A percentile compares a stretch with the other conserved stretches of the same genome.
These are phyloP conservation scores for Lodderomyces parapsilosis DNA, from an alignment of 1,139 yeast genomes.

Conservation along the genomic window DNA sequence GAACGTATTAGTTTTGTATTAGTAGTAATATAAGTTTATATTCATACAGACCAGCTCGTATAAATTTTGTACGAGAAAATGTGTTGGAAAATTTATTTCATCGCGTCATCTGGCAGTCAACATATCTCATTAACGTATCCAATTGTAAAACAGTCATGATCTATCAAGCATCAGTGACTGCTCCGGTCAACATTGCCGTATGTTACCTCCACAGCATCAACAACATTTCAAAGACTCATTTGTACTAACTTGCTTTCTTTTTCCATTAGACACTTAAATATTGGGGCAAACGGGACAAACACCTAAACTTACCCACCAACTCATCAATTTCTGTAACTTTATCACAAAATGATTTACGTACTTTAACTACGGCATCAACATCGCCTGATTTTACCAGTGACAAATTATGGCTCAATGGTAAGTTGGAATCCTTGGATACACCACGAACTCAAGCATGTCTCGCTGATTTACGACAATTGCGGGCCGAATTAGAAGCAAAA, in stretches of 20 bases:
- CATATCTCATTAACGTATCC: not conserved
- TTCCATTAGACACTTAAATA: constrained; percentile 72
- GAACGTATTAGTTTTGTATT: constrained; percentile 5
- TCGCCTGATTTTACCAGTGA: constrained; percentile 58
- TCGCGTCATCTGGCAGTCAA: constrained; percentile 3
- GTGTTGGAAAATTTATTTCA: no score
- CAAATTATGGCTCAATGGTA: constrained; percentile 80
- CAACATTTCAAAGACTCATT: not conserved
- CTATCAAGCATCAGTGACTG: constrained; percentile 80
- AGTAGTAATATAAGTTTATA: constrained; percentile 7
- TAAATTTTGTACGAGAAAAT: no score
- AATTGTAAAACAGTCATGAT: constrained; percentile 17
- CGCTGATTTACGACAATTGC: constrained; percentile 66
- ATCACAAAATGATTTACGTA: constrained; percentile 84
- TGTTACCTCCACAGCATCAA: no score
- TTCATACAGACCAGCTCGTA: not conserved
- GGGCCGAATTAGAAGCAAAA: constrained; percentile 52
- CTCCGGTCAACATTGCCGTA: constrained; percentile 97
- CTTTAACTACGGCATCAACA: constrained; percentile 86
- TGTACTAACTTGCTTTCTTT: constrained; percentile 20
- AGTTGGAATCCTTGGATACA: constrained; percentile 59
- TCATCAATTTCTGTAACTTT: constrained; percentile 93
- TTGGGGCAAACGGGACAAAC: constrained; percentile 96
- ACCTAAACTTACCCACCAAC: constrained; percentile 89
- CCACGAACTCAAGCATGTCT: constrained; percentile 82